A percentile compares a stretch with the other conserved stretches of the same genome.
phyloP scores from a whole-genome alignment of 2,329 filamentous ascomycete genomes.

The Hymenoscyphus scutula region DNA sequence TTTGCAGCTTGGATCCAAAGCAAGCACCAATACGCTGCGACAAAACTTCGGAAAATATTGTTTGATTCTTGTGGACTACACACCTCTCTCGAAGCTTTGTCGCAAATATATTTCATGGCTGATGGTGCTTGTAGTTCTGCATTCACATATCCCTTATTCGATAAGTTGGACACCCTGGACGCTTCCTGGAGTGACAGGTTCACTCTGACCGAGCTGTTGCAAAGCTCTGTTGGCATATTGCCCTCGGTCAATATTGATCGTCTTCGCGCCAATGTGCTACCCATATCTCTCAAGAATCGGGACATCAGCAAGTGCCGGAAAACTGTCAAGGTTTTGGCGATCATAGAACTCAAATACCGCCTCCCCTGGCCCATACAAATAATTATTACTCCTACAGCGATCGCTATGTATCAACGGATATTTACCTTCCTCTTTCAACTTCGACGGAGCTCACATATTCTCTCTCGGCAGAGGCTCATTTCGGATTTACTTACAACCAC shows the following conservation, averaged over 20 bases:
- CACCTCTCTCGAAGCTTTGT: constrained; percentile 62
- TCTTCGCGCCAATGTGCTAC: constrained; percentile 56
- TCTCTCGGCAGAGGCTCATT: constrained; percentile 55
- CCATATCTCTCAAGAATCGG: constrained; percentile 39
- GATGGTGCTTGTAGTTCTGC: constrained; percentile 66
- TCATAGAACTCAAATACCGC: constrained; percentile 65
- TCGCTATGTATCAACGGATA: constrained; percentile 66
- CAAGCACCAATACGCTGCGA: constrained; percentile 69
- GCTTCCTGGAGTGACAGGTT: constrained; percentile 77
- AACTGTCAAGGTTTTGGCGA: constrained; percentile 61
- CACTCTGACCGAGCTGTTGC: constrained; percentile 72
- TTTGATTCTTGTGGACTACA: constrained; percentile 68
- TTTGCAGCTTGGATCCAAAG: constrained; percentile 76
- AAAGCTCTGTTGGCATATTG: constrained; percentile 62
- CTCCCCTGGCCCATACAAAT: constrained; percentile 68
- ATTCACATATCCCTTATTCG: constrained; percentile 70
- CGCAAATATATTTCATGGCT: constrained; percentile 71
- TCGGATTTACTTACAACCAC: constrained; percentile 41
- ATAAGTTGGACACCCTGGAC: constrained; percentile 63
- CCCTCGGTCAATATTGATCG: constrained; percentile 56
- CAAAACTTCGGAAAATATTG: constrained; percentile 62
- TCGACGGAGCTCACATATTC: constrained; percentile 64
- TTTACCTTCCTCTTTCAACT: constrained; percentile 78
- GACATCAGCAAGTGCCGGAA: constrained; percentile 48
- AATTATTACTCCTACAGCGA: constrained; percentile 64